These are phyloP conservation scores for Trichosanthes cucumerina DNA, from an alignment of 306 rosid genomes.

Conservation along the genomic window DNA sequence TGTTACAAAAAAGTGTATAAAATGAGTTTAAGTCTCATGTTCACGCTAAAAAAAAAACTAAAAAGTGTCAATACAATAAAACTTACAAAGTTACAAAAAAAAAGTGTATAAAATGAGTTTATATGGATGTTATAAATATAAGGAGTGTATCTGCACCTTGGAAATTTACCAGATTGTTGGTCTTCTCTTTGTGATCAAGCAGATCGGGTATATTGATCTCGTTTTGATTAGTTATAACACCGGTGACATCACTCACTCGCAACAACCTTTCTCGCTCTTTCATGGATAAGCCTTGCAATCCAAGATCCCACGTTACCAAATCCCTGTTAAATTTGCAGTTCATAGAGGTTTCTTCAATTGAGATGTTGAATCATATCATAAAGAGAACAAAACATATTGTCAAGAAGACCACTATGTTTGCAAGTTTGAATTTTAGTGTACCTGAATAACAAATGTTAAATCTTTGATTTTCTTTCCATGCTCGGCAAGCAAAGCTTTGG, in stretches of 20 bases:
- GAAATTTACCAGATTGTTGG: constrained; percentile 32
- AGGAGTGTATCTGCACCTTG: constrained; percentile 33
- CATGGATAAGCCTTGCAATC: constrained; percentile 40
- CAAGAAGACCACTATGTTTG: not conserved
- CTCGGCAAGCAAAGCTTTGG: constrained; percentile 58
- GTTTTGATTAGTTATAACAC: constrained; percentile 34
- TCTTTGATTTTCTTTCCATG: constrained; percentile 39
- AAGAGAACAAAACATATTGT: not conserved
- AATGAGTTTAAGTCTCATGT: too few species aligned
- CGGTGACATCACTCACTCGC: constrained; percentile 51
- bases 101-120: too few species aligned
- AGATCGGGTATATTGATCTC: constrained; percentile 31
- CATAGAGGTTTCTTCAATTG: not conserved
- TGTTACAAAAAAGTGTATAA: too few species aligned
- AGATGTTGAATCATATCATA: not conserved
- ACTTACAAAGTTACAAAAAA: too few species aligned
- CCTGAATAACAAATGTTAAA: constrained; percentile 47
- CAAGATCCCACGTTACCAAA: constrained; percentile 83
- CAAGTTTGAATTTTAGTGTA: not conserved
- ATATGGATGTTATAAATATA: too few species aligned
- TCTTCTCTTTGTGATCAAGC: constrained; percentile 30
- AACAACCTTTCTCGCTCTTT: constrained; percentile 41
- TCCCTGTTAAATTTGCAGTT: constrained; percentile 34
- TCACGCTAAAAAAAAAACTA: too few species aligned
- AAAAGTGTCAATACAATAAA: too few species aligned